phyloP scores from a whole-genome alignment of 2,329 filamentous ascomycete species.

The Penicillium capsulatum region DNA sequence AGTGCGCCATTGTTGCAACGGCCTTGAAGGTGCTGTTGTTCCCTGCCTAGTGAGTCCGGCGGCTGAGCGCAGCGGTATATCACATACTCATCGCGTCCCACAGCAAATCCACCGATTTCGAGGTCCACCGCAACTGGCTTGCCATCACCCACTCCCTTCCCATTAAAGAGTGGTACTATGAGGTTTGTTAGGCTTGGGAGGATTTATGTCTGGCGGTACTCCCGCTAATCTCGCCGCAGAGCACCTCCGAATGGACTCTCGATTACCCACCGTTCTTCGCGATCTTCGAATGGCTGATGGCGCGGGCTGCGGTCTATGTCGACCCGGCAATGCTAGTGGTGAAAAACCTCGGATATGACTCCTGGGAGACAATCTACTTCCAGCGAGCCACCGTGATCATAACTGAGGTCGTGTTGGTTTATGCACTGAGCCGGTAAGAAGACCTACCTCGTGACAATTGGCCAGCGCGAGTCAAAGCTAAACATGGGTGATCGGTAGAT shows the following conservation, averaged over 20 bases:
- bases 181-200: constrained; percentile 48
- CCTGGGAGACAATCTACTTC: constrained; percentile 91
- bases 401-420: constrained; percentile 78
- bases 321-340: constrained; percentile 80
- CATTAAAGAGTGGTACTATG: constrained; percentile 87
- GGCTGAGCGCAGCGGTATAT: not conserved
- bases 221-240: constrained; percentile 45
- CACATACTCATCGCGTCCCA: constrained; percentile 1
- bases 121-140: constrained; percentile 98
- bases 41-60: constrained; percentile 17
- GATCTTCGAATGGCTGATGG: constrained; percentile 90
- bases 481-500: constrained; percentile 48
- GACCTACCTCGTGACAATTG: not conserved
- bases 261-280: constrained; percentile 99
- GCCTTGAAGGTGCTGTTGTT: constrained; percentile 22
- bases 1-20: constrained; percentile 18
- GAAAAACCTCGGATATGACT: constrained; percentile 77
- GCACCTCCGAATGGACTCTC: constrained; percentile 98
- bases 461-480: not conserved
- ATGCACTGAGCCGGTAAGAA: constrained; percentile 69
- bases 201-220: not conserved
- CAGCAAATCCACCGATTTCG: constrained; percentile 98
- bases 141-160: constrained; percentile 90
- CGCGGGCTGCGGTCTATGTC: constrained; percentile 69
- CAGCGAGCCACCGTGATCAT: constrained; percentile 83